phyloP scores from a whole-genome alignment of 176 grass and related monocot genomes.

The Puya raimondii region DNA sequence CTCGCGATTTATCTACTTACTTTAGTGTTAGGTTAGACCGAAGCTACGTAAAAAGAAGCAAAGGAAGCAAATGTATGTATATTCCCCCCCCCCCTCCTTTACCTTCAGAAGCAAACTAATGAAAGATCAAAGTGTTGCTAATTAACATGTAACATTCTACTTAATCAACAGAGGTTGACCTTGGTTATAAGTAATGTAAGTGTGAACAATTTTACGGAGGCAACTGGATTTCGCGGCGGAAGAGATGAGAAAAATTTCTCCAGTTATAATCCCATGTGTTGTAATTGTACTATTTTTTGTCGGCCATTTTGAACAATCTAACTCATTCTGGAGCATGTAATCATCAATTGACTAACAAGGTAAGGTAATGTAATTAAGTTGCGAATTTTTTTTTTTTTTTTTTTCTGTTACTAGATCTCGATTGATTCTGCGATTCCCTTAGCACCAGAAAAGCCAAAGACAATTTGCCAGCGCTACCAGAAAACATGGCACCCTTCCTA shows the following conservation, averaged over 20 bases:
- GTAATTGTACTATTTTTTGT: not conserved
- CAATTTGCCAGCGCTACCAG: conserved; percentile 40
- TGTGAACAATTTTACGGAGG: no score
- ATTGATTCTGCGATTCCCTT: conserved; percentile 84
- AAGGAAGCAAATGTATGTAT: not conserved
- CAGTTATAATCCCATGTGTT: no score
- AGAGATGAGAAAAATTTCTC: no score
- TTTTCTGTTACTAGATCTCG: conserved; percentile 50
- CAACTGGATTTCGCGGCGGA: no score
- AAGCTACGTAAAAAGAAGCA: not conserved
- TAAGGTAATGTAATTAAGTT: conserved; percentile 13
- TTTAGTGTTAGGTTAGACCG: not conserved
- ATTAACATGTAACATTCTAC: no score
- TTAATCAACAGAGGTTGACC: no score
- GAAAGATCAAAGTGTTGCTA: no score
- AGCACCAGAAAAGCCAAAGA: conserved; percentile 68
- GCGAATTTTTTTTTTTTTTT: not conserved
- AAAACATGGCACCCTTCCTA: not conserved
- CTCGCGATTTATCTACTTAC: not conserved
- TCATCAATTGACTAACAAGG: not conserved
- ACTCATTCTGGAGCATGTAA: not conserved
- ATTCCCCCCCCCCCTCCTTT: not conserved
- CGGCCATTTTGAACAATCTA: not conserved
- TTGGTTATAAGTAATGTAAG: no score
- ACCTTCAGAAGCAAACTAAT: no score